Evolutionary conservation across 139 green algal species (phyloP), one percentile per base, ranked within the genome.

Genomic region (Chlorella ohadii): DNA sequence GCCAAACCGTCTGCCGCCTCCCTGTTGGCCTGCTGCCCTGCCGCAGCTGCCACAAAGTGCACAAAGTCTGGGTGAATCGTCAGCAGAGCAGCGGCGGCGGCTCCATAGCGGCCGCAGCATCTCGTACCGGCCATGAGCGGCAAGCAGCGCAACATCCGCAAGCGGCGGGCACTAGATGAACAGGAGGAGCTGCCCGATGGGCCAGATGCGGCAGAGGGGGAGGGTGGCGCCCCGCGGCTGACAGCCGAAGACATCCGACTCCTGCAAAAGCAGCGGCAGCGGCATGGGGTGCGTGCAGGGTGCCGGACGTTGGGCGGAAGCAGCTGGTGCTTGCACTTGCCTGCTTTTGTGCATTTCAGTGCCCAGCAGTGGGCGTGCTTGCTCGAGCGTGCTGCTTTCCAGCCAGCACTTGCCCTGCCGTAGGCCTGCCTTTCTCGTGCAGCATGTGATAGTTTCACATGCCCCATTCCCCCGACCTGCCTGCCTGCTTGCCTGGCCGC

Each of bases 211-310:
- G 23, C 39, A 28, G 70, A 47, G 27, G 70, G 70, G 13, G 27
- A 59, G 70, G 70, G 41, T 12, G 25, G 17, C 17, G 70, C 70
- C 4, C 70, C 70, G 1, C 44, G 41, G 33, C 47, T 89, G 27
- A 84, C 57, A 22, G 71, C 73, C 15, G 83, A 95, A 47, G 92
- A 94, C 22, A 86, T 92, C 38, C 92, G 89, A 78, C 83, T 94
- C 25, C 61, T 96, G 77, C 93, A 96, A 61, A 91, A 89, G 70
- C 90, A 92, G 79, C 88, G 93, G 12, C 90, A 90, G 74, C 84
- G 91, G 5, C 55, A 47, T 16, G 88, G 84, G 75, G 90, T 87
- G 63, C 25, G 82, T 61, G 17, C 25, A 2, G 27, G 44, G 7
- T 55, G 44, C 11, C 44, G 44, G 6, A 11, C 44, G 6, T 6